These are phyloP conservation scores for Avena sativa DNA, from an alignment of 176 grass and related monocot genomes.

Conservation along the genomic window DNA sequence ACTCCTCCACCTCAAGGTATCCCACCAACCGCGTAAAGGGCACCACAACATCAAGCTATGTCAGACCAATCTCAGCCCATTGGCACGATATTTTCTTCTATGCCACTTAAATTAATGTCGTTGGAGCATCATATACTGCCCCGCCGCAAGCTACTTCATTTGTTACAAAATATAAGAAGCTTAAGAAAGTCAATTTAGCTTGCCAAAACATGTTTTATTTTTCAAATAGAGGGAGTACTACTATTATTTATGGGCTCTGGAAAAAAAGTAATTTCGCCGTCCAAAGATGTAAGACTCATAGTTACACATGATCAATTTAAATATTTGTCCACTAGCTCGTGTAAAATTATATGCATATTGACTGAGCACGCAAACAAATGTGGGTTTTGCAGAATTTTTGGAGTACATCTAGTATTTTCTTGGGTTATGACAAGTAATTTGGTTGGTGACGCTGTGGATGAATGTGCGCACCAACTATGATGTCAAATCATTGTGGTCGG, in stretches of 20 bases:
- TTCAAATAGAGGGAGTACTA: too few relatives aligned
- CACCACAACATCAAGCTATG: neutral
- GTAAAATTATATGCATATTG: neutral
- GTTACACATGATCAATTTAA: neutral
- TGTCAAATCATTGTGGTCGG: conserved; percentile 3
- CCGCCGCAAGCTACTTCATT: too few relatives aligned
- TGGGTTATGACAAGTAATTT: neutral
- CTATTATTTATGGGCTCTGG: neutral
- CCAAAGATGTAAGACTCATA: neutral
- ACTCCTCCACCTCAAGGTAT: conserved; percentile 7
- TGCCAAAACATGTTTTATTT: too few relatives aligned
- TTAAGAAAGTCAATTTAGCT: too few relatives aligned
- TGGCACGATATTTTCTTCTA: neutral
- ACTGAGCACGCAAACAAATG: neutral
- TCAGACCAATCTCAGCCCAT: neutral
- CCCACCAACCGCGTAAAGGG: conserved; percentile 19
- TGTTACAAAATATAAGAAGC: too few relatives aligned
- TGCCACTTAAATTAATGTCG: neutral
- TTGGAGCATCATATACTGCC: neutral
- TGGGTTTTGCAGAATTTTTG: neutral
- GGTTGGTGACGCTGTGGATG: conserved; percentile 34
- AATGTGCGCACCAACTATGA: conserved; percentile 35
- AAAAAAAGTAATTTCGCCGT: too few relatives aligned
- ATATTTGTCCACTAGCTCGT: neutral
- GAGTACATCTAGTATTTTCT: too few relatives aligned